Evolutionary conservation across 306 rosid genomes (phyloP).

Genomic region (Cucurbita moschata): DNA sequence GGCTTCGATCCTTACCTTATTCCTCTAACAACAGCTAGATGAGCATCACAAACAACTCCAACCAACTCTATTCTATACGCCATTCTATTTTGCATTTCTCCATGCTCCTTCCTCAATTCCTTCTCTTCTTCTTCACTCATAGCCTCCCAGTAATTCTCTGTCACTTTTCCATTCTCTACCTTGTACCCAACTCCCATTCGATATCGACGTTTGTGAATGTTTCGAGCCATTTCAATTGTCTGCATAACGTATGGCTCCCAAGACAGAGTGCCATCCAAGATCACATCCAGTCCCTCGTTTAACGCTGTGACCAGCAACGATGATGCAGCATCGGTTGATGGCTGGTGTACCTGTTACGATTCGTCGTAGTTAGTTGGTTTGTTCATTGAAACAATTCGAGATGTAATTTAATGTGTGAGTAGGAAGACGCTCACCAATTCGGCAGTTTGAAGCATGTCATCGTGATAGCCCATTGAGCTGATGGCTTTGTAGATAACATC

Average conservation of each 20-base stretch:
- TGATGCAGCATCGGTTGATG: constrained; percentile 79
- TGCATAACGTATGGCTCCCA: constrained; percentile 85
- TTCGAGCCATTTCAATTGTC: constrained; percentile 67
- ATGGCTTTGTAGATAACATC: constrained; percentile 65
- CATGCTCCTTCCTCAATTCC: constrained; percentile 3
- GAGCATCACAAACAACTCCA: constrained; percentile 90
- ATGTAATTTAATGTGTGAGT: not conserved
- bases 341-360: constrained; percentile 52
- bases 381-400: not conserved
- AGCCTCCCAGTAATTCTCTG: constrained; percentile 74
- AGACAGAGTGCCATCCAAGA: constrained; percentile 79
- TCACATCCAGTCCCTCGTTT: constrained; percentile 82
- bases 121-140: constrained; percentile 28
- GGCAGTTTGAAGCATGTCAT: constrained; percentile 72
- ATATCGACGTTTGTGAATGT: constrained; percentile 56
- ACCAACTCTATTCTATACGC: constrained; percentile 86
- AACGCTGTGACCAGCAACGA: constrained; percentile 76
- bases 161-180: constrained; percentile 49
- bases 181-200: constrained; percentile 87
- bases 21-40: constrained; percentile 84
- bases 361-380: not conserved
- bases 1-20: constrained; percentile 33
- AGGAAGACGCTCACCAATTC: constrained; percentile 39
- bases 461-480: constrained; percentile 54
- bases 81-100: constrained; percentile 12